These are phyloP conservation scores for Lentinula edodes DNA, from an alignment of 768 basidiomycete genomes.

Conservation along the genomic window DNA sequence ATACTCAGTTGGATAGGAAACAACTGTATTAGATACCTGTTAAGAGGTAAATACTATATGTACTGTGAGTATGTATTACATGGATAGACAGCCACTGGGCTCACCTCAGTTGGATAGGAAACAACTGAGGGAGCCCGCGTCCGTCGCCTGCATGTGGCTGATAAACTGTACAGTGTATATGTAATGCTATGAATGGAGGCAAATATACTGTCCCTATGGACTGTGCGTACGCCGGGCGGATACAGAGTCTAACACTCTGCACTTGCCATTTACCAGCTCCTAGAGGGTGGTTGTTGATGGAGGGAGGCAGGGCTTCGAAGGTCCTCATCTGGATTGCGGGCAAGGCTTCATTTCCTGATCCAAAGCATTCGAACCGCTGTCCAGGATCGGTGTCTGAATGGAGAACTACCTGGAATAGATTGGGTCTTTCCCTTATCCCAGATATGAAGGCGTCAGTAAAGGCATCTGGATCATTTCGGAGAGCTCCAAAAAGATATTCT, in stretches of 20 bases:
- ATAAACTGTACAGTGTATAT: too few relatives aligned
- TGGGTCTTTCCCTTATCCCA: constrained; percentile 23
- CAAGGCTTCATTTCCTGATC: constrained; percentile 11
- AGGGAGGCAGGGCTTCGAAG: constrained; percentile 20
- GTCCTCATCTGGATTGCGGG: constrained; percentile 7
- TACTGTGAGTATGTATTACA: too few relatives aligned
- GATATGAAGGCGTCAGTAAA: constrained; percentile 21
- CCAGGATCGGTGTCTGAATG: constrained; percentile 22
- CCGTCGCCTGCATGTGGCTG: too few relatives aligned
- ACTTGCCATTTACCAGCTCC: constrained; percentile 13
- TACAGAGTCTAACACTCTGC: constrained; percentile 3
- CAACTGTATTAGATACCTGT: too few relatives aligned
- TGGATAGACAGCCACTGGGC: too few relatives aligned
- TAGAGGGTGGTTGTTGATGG: background rate
- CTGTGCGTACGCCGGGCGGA: too few relatives aligned
- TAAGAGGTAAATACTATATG: too few relatives aligned
- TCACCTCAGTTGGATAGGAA: too few relatives aligned
- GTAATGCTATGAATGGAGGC: too few relatives aligned
- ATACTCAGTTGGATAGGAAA: too few relatives aligned
- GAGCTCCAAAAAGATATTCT: constrained; percentile 24
- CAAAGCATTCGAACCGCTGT: constrained; percentile 18
- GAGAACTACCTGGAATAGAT: constrained; percentile 24
- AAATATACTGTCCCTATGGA: too few relatives aligned
- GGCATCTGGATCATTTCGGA: constrained; percentile 19
- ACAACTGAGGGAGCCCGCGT: too few relatives aligned